Evolutionary conservation across 768 basidiomycete species (phyloP).

Genomic region (Lactarius akahatsu): DNA sequence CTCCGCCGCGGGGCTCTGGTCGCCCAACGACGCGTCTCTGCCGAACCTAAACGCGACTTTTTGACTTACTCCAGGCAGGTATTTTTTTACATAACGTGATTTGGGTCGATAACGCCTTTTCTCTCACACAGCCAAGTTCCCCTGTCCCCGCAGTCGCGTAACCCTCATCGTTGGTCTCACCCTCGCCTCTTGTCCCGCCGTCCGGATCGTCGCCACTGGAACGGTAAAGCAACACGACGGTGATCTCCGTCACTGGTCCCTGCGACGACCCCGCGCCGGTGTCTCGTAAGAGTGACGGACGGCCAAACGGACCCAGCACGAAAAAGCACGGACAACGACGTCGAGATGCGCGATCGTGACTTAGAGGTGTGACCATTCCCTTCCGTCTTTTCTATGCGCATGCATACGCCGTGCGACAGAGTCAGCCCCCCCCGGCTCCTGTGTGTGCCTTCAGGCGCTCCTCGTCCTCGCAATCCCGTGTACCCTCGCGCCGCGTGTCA

Average conservation of each 20-base stretch:
- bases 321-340: not conserved
- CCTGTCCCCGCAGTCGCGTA: conserved; percentile 7
- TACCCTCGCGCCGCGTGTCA: not conserved
- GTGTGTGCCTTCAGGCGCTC: not conserved
- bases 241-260: not conserved
- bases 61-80: not conserved
- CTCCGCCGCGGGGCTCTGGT: conserved; percentile 3
- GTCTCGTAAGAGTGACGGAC: not conserved
- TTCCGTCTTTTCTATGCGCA: not conserved
- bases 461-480: conserved; percentile 1
- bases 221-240: no score
- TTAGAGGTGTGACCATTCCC: no score
- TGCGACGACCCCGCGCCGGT: not conserved
- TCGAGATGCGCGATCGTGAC: not conserved
- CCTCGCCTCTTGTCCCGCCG: conserved; percentile 16
- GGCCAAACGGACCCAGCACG: not conserved
- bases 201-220: not conserved
- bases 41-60: not conserved
- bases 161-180: not conserved
- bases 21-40: conserved; percentile 2
- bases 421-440: not conserved
- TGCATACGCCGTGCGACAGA: conserved; percentile 12
- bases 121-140: not conserved
- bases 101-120: no score
- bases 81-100: not conserved